Evolutionary conservation across 2,329 filamentous ascomycete species (phyloP).

Genomic region (Pseudophaeomoniella oleicola): DNA sequence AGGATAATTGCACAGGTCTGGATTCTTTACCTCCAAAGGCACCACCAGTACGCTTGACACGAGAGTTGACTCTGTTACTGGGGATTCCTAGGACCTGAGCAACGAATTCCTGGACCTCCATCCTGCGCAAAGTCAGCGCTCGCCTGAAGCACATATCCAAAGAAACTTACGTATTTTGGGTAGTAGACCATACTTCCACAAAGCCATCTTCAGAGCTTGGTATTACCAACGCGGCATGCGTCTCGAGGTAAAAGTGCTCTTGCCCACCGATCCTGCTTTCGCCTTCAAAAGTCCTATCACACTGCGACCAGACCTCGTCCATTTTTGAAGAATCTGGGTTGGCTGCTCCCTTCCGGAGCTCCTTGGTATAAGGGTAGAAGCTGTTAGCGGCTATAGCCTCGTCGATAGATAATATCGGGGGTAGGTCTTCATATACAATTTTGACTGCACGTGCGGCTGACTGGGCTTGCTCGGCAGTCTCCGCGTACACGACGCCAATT

Average conservation of each 20-base stretch:
- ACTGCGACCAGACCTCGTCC: slow-evolving; percentile 54
- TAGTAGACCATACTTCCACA: slow-evolving; percentile 74
- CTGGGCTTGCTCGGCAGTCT: slow-evolving; percentile 54
- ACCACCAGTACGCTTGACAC: slow-evolving; percentile 83
- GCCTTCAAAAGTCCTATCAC: slow-evolving; percentile 64
- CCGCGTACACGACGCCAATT: slow-evolving; percentile 69
- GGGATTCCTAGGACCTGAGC: slow-evolving; percentile 71
- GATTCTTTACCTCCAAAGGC: slow-evolving; percentile 96
- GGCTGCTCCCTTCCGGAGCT: slow-evolving; percentile 56
- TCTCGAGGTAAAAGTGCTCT: slow-evolving; percentile 88
- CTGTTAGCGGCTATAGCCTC: slow-evolving; percentile 73
- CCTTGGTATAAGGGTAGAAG: slow-evolving; percentile 60
- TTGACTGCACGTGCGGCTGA: slow-evolving; percentile 62
- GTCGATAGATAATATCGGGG: slow-evolving; percentile 72
- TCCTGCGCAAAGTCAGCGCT: slow-evolving; percentile 22
- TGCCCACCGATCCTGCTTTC: slow-evolving; percentile 69
- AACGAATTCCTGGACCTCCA: slow-evolving; percentile 82
- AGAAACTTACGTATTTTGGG: slow-evolving; percentile 59
- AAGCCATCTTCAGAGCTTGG: slow-evolving; percentile 77
- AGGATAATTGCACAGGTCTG: slow-evolving; percentile 68
- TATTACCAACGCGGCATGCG: slow-evolving; percentile 62
- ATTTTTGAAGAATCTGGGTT: slow-evolving; percentile 23
- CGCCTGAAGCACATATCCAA: neutral
- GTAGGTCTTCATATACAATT: slow-evolving; percentile 71
- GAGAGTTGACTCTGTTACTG: slow-evolving; percentile 77